phyloP scores from a whole-genome alignment of 352 stramenopile genomes.

The Thalassiosira ordinaria region DNA sequence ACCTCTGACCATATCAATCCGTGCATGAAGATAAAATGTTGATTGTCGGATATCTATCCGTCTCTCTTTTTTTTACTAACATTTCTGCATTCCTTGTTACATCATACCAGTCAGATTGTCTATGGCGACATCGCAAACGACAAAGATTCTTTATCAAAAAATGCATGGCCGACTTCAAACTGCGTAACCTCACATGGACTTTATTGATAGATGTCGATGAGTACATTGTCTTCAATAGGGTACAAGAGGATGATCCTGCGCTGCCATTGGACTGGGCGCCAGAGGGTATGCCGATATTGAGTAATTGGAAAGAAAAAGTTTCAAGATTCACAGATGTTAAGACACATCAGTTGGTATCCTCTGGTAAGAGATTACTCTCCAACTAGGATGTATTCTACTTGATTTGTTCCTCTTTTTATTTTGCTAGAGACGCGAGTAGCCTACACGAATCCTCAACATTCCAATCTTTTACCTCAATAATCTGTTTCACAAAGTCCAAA shows the following conservation, averaged over 20 bases:
- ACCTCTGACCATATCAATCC: no score
- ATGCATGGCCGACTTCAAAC: conserved; percentile 54
- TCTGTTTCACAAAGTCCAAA: no score
- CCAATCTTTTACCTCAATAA: no score
- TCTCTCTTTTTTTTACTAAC: no score
- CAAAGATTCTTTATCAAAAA: conserved; percentile 65
- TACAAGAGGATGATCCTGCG: conserved; percentile 15
- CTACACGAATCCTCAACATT: no score
- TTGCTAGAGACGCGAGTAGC: no score
- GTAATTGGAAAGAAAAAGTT: neutral
- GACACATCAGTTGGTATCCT: neutral
- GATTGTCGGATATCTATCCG: no score
- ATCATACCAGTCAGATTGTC: neutral
- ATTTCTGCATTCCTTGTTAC: no score
- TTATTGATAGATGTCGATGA: conserved; percentile 70
- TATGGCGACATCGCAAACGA: conserved; percentile 51
- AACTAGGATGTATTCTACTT: no score
- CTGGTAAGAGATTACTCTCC: no score
- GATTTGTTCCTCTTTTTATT: no score
- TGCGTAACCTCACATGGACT: conserved; percentile 51
- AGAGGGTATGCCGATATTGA: conserved; percentile 10
- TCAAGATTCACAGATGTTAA: neutral
- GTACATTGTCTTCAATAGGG: conserved; percentile 56
- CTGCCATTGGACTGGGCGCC: neutral
- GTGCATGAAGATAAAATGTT: no score